Evolutionary conservation across 805 yeast species (phyloP), one percentile per base, ranked within the genome.

Genomic region (Wickerhamiella nectarea): DNA sequence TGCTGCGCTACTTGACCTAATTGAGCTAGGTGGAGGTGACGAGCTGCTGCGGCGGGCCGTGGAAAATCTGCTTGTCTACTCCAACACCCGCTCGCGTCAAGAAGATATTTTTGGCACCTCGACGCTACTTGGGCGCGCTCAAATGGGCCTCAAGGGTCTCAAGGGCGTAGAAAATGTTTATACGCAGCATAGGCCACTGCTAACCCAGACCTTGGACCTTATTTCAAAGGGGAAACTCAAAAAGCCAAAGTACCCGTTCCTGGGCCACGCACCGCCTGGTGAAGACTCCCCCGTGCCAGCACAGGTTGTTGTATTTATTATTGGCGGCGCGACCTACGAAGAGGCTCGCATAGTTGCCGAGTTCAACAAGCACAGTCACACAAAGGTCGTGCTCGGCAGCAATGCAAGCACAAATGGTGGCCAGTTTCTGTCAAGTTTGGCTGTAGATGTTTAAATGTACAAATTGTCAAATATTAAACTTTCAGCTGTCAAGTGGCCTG

Each of bases 301-400:
- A 44, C 63, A 62, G 37, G 54, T 64, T 12, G 50, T 67, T 21
- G 61, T 67, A 17, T 65, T 63, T 44, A 54, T 65, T 14, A 75
- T 84, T 41, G 97, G 96, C 5, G 98, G 98, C 12, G 80, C 74
- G 2, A 89, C 97, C 1, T 85, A 75, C 57, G 97, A 89, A 60
- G 99, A 91, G 59, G 83, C 94, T 0, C 72, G 95, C 48, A 22
- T 43, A 19, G 75, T 87, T 4, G 75, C 80, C 44, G 82, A 85
- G 48, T 67, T 86, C 49, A 78, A 80, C 55, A 65, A 74, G 19
- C 50, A 55, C 6, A 45, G 49, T 19, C 72, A 71, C 28, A 68
- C 81, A 36, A 73, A 84, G 50, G 66, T 83, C 12, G 69, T 85
- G 1, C 63, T 87, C n/a, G 98, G 98, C 7, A 86, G 95, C 24